A percentile compares a stretch with the other conserved stretches of the same genome.
Conservation (phyloP, 257 asterid genomes). For the Solanum piurae region DNA sequence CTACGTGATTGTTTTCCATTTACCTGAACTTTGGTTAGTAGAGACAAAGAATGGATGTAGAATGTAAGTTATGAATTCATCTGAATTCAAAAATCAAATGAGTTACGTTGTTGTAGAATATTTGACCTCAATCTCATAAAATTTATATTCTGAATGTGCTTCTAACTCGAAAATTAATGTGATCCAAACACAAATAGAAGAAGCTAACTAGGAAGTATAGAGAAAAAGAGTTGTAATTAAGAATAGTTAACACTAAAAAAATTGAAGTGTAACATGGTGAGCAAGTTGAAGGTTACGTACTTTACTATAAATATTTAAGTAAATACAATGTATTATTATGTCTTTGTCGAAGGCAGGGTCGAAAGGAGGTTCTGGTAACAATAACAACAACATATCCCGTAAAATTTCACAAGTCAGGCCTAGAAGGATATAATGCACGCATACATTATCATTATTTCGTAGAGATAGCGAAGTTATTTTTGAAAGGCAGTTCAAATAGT, state of each 20-base stretch:
- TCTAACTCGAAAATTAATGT: background rate
- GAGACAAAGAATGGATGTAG: rapidly evolving
- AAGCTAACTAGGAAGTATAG: background rate
- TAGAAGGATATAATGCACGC: background rate
- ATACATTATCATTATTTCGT: too few species aligned
- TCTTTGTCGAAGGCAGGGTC: background rate
- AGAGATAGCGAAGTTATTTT: too few species aligned
- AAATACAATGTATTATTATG: background rate
- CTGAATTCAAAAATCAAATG: background rate
- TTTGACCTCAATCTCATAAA: background rate
- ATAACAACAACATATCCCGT: too few species aligned
- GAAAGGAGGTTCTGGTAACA: background rate
- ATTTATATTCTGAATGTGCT: rapidly evolving
- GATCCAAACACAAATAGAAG: background rate
- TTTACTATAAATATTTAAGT: background rate
- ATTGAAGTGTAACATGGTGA: background rate
- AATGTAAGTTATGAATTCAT: background rate
- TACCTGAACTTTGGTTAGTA: background rate
- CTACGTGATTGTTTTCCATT: background rate
- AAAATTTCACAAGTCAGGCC: rapidly evolving
- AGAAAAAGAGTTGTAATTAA: background rate
- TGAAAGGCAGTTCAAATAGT: background rate
- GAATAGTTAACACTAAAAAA: background rate
- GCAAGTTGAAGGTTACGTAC: background rate
- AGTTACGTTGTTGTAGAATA: background rate